Base-by-base conservation (phyloP, 768 basidiomycete species). In the Termitomyces sp. region DNA sequence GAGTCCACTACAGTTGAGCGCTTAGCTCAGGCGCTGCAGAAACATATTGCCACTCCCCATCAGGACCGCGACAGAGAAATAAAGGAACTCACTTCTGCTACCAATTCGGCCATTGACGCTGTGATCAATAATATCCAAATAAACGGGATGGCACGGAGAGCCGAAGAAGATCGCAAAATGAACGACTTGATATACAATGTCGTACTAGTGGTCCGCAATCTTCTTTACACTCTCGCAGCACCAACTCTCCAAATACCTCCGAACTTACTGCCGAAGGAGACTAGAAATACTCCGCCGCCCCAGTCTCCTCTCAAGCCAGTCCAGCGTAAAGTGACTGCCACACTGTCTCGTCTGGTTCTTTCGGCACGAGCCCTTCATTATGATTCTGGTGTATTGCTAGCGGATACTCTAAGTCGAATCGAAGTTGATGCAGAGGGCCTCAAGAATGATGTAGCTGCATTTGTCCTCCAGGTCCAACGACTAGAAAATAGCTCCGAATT, bases 321-420 rank as follows among this genome's bases (percentile, higher is more conserved):
- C 0, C 92, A 92, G 57, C 79, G 91, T 52, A 92, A 91, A 64
- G 88, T 96, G 32, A 92, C 92, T 2, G 90, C 92, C 8, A 93
- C 92, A 0, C 76, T 96, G 9, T 94, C 92, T 20, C 88, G 94
- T 68, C 78, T 98, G 29, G 90, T 96, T 31, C 82, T 97, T 3
- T 92, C 90, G 8, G 86, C 92, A n/a, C 87, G 96, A 49, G 93
- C 94, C 0, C 87, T 92, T 72, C 85, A 89, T 64, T 91, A 90
- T 59, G 87, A 92, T 64, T 86, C 88, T 0, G 86, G 84, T 16
- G 79, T 82, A 1, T 76, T 82, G 24, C 69, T 83, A 4, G 69
- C 77, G 12, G 85, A 89, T 59, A 88, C 87, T 14, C 76, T 85
- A 1, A 81, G 77, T 61, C 83, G 90, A 39, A 88, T 91, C 59